Evolutionary conservation across 202 grass and related monocot species (phyloP), one percentile per base, ranked within the genome.

Genomic region (Digitaria exilis): DNA sequence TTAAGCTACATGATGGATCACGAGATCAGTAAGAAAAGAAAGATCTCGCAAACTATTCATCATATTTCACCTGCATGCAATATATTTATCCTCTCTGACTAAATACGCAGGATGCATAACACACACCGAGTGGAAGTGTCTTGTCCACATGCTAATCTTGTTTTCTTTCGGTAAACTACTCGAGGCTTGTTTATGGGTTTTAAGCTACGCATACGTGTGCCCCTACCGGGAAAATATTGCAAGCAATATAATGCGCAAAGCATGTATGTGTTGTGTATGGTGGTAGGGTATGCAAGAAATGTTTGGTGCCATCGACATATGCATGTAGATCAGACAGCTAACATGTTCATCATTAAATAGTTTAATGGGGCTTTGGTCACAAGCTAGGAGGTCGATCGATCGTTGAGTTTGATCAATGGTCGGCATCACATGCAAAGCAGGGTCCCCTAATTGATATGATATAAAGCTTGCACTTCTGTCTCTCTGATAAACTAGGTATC

Each of bases 361-460:
- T 61, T 69, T 61, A 70, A 67, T 78, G 52, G 65, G 51, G 52
- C 52, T 78, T 62, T 78, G 15, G 10, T 48, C 51, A 69, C 21
- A 85, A 78, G 83, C 63, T 56, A 67, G 30, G 22, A 37, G n/a
- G 43, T 18, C 30, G 24, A n/a, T n/a, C n/a, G n/a, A 32, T 74
- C 10, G 49, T 25, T 55, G 35, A 71, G 52, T 37, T 59, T 71
- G 68, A 71, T 71, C 25, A 49, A 49, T 71, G 28, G 43, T 85
- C 74, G 5, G 64, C 74, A 61, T 78, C 82, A 65, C 32, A 43
- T 80, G 59, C 59, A n/a, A n/a, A n/a, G n/a, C n/a, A 78, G 43
- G 59, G 57, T 34, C 28, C 44, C 61, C 46, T 37, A 75, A 58
- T 75, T 79, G 28, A 35, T 50, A 25, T 34, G 7, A n/a, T n/a